Base-by-base conservation (phyloP, 192 early-diverging fungal genomes). In the Umbelopsis vinacea region DNA sequence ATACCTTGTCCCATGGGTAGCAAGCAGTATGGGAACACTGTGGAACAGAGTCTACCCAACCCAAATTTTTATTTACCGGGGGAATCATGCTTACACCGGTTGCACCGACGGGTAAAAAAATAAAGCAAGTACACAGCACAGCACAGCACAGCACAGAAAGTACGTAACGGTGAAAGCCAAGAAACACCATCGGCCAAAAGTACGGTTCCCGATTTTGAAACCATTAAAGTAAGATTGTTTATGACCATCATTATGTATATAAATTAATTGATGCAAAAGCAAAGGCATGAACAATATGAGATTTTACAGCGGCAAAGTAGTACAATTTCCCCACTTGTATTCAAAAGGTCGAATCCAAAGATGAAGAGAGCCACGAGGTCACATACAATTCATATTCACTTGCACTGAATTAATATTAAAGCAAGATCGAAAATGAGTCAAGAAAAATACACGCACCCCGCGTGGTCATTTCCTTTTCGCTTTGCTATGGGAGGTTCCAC, bases 391-490 rank as follows among this genome's bases (percentile, higher is more conserved):
- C 48, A 50, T 50, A 21, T 50, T 50, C 48, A 50, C 48, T 50
- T 50, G 40, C 11, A 43, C 11, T 43, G 48, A 50, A 50, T 50
- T 50, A 50, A 50, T 50, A 50, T 50, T 1, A 50, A 50, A 50
- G n/a, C 14, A 50, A 50, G 6, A 50, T 43, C 46, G 5, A 46
- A 5, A n/a, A n/a, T n/a, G n/a, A 12, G 3, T 48, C 12, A n/a
- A 48, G 47, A 19, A n/a, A 29, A 50, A n/a, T 50, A 50, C 48
- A 50, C 15, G 17, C 48, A 50, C 48, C 17, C 48, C 48, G 48
- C 48, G 48, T 50, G 48, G 48, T 50, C 48, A 50, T 50, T 50
- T 50, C 48, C 48, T 50, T 50, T 50, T 50, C 9, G 19, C n/a
- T 50, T 21, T 0, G 6, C n/a, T 0, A n/a, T 17, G 48, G 14